phyloP scores from a whole-genome alignment of 352 stramenopile genomes.

The Phytophthora tentaculata region DNA sequence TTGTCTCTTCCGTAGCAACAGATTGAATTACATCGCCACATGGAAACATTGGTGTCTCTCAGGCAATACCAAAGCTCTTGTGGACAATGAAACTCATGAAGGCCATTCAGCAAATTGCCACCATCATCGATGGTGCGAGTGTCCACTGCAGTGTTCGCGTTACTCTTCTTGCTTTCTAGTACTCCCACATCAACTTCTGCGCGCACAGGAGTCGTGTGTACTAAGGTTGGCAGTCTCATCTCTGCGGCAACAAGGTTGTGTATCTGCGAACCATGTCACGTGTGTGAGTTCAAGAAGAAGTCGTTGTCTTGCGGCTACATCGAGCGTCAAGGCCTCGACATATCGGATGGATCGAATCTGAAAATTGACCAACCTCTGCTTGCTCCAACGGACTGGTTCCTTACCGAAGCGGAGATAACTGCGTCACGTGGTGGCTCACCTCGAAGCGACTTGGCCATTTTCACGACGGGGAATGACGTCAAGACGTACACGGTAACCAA shows the following conservation, averaged over 20 bases:
- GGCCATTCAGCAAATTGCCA: constrained; percentile 1
- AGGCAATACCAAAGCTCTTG: not conserved
- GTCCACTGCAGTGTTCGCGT: not conserved
- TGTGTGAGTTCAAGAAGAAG: constrained; percentile 8
- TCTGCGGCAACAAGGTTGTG: not conserved
- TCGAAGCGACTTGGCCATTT: constrained; percentile 44
- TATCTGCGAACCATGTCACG: constrained; percentile 14
- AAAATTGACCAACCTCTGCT: constrained; percentile 10
- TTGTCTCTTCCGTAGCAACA: constrained; percentile 4
- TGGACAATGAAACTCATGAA: not conserved
- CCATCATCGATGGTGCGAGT: not conserved
- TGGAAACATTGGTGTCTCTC: not conserved
- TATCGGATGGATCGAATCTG: constrained; percentile 9
- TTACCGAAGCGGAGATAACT: constrained; percentile 58
- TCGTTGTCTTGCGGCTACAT: constrained; percentile 5
- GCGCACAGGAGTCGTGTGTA: constrained; percentile 7
- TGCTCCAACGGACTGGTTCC: constrained; percentile 48
- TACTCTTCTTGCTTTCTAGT: not conserved
- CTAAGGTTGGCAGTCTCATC: not conserved
- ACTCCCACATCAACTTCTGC: not conserved
- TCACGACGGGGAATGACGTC: constrained; percentile 47
- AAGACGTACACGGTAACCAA: constrained; percentile 46
- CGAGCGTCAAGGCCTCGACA: constrained; percentile 4
- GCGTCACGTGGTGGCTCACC: constrained; percentile 45
- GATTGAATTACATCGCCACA: constrained; percentile 2